Percentiles rank a stretch among this genome's conserved stretches.
Conservation (phyloP, 208 protist species). For the Acanthamoeba triangularis region DNA sequence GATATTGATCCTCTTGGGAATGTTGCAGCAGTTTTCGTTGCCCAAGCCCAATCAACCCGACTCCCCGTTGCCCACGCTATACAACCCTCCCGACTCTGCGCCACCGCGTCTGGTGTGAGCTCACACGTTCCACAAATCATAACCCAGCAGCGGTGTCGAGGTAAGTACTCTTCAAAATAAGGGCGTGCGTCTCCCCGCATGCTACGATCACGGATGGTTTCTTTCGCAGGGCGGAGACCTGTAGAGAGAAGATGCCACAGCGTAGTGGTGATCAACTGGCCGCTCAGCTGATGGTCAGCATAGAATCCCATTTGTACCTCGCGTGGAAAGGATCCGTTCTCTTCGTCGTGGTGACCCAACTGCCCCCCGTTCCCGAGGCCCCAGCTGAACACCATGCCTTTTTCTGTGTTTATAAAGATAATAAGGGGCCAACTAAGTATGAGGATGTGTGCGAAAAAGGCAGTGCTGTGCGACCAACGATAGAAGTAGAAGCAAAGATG, state of each 20-base stretch:
- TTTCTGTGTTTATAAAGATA: background rate
- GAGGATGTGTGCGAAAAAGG: too few relatives aligned
- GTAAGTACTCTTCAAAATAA: conserved; percentile 19
- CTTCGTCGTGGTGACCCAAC: conserved; percentile 45
- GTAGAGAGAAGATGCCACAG: background rate
- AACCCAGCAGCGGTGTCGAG: background rate
- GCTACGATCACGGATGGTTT: background rate
- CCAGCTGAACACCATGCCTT: conserved; percentile 15
- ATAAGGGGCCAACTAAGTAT: background rate
- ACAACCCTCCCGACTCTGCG: conserved; percentile 47
- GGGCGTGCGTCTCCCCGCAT: conserved; percentile 40
- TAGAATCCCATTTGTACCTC: too few relatives aligned
- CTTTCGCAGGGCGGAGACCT: conserved; percentile 37
- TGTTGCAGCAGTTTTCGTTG: conserved; percentile 12
- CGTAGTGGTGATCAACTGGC: background rate
- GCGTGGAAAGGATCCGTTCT: conserved; percentile 47
- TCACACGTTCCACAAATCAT: background rate
- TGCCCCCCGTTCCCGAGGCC: conserved; percentile 30
- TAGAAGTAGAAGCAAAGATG: too few relatives aligned
- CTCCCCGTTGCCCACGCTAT: conserved; percentile 49
- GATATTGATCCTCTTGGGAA: conserved; percentile 25
- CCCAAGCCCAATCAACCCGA: conserved; percentile 17
- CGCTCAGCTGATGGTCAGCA: too few relatives aligned
- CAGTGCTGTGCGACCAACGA: background rate
- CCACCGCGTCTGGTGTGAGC: too few relatives aligned